These are phyloP conservation scores for Solioccasus polychromus DNA, from an alignment of 768 basidiomycete species.

Conservation along the genomic window DNA sequence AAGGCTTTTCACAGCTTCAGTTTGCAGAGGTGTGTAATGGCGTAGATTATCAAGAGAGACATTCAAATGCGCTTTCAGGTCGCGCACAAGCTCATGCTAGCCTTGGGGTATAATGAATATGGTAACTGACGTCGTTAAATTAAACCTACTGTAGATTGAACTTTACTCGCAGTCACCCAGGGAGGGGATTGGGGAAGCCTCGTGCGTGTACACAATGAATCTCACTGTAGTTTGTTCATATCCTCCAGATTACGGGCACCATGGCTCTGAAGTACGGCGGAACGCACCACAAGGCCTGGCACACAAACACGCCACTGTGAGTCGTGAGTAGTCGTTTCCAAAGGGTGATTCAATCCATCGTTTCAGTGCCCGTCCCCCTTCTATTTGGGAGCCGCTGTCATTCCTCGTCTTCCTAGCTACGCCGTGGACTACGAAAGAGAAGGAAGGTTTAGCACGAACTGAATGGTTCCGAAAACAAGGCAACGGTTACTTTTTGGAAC, in stretches of 20 bases:
- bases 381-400: conserved; percentile 17
- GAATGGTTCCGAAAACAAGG: conserved; percentile 19
- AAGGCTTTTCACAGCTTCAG: conserved; percentile 36
- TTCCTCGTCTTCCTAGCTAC: conserved; percentile 26
- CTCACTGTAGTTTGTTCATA: not conserved
- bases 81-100: not conserved
- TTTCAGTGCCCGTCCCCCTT: not conserved
- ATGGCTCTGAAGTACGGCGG: not conserved
- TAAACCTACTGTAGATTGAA: not conserved
- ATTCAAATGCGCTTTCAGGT: not conserved
- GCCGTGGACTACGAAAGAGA: conserved; percentile 27
- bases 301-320: not conserved
- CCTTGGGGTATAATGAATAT: not conserved
- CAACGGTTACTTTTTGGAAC: conserved; percentile 29
- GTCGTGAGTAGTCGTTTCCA: not conserved
- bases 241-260: not conserved
- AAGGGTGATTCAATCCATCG: not conserved
- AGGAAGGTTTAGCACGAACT: conserved; percentile 18
- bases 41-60: not conserved
- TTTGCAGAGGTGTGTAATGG: not conserved
- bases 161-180: not conserved
- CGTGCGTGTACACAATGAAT: not conserved
- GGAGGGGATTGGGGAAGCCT: not conserved
- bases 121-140: not conserved
- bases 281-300: not conserved